These are phyloP conservation scores for Fusarium coffeatum DNA, from an alignment of 2,329 filamentous ascomycete species.

Conservation along the genomic window DNA sequence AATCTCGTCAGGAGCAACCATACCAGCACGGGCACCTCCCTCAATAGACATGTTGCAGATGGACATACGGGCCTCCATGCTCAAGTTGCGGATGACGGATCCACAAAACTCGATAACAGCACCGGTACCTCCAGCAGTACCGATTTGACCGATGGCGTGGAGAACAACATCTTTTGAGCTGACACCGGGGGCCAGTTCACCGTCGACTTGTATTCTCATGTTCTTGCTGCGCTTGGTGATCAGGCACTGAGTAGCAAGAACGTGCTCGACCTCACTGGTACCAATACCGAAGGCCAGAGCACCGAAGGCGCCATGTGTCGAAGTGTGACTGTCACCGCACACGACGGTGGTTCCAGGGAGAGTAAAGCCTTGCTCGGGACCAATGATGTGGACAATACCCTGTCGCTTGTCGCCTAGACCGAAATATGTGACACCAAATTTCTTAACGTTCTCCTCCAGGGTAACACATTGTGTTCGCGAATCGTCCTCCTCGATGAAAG, in stretches of 20 bases:
- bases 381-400: slow-evolving; percentile 98
- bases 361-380: slow-evolving; percentile 98
- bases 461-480: slow-evolving; percentile 94
- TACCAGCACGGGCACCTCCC: slow-evolving; percentile 91
- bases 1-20: slow-evolving; percentile 94
- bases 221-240: slow-evolving; percentile 97
- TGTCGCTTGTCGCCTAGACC: slow-evolving; percentile 96
- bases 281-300: slow-evolving; percentile 96
- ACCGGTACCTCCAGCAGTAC: slow-evolving; percentile 93
- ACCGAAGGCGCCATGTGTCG: slow-evolving; percentile 96
- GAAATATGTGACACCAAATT: slow-evolving; percentile 97
- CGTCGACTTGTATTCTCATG: slow-evolving; percentile 97
- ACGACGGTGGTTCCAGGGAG: slow-evolving; percentile 96
- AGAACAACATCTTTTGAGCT: slow-evolving; percentile 97
- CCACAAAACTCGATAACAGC: slow-evolving; percentile 98
- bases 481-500: slow-evolving; percentile 95
- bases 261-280: slow-evolving; percentile 98
- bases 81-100: slow-evolving; percentile 87
- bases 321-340: slow-evolving; percentile 97
- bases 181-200: slow-evolving; percentile 88
- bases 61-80: slow-evolving; percentile 98
- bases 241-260: slow-evolving; percentile 94
- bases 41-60: slow-evolving; percentile 99
- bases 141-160: slow-evolving; percentile 91
- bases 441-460: slow-evolving; percentile 96